Evolutionary conservation across 208 protist species (phyloP), one percentile per base, ranked within the genome.

Genomic region (Angomonas ambiguus): DNA sequence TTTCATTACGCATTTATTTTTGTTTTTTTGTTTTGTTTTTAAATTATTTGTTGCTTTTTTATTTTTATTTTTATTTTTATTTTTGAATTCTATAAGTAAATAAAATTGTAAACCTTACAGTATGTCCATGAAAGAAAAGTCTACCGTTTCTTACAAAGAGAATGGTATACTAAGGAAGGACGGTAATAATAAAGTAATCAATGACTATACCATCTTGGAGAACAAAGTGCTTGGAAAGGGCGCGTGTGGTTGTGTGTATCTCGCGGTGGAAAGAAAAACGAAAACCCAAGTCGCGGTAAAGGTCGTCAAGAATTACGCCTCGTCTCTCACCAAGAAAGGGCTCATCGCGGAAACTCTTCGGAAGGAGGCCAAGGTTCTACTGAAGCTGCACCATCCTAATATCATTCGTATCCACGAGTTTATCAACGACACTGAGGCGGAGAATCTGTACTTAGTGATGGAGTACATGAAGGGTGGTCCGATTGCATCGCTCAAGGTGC

Each of bases 331-430:
- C 6, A 64, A 78, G 51, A 72, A 81, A 41, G 71, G 69, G 18
- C 68, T 77, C 42, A 81, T 92, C 28, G 88, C 88, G 45, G 89
- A 91, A 51, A 94, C 53, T 16, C 69, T 65, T 67, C 71, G 86
- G 65, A 82, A 82, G n/a, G 96, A 98, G 67, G 92, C 98, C 62
- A 85, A 95, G 1, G 95, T 98, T 41, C 91, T 98, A 87, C 98
- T 98, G 78, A 97, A 97, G 55, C 70, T 98, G 16, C 56, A 91
- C 31, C 97, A 99, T 72, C 80, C 79, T 22, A 98, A 98, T 77
- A 92, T 99, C 55, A 94, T 98, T 2, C 68, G 77, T 24, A 66
- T 98, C 16, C 95, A 89, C 69, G 96, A 98, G 72, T 94, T 98
- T 16, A 98, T 98, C 66, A 93, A 98, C 65, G 97, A 99, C 77